Evolutionary conservation across 2,329 filamentous ascomycete species (phyloP).

Genomic region (Trichoderma pleuroti): DNA sequence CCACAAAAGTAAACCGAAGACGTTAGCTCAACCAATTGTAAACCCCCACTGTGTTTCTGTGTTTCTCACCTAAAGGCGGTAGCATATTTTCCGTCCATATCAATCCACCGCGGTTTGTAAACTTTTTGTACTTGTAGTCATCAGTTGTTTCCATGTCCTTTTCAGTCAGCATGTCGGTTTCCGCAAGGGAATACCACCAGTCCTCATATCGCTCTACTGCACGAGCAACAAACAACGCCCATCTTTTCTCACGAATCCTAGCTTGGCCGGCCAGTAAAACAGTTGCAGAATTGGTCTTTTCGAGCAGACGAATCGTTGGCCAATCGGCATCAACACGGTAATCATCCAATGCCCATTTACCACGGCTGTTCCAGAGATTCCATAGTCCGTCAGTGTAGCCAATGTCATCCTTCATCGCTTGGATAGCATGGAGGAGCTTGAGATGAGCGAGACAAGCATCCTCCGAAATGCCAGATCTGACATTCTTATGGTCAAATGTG

Average conservation of each 20-base stretch:
- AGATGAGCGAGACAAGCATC: conserved; percentile 69
- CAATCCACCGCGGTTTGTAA: conserved; percentile 26
- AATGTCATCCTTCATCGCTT: conserved; percentile 63
- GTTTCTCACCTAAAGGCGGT: conserved; percentile 53
- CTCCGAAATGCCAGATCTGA: not conserved
- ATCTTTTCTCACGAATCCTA: conserved; percentile 66
- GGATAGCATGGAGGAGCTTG: conserved; percentile 66
- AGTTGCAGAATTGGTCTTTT: conserved; percentile 30
- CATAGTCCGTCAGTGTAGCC: conserved; percentile 66
- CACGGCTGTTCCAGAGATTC: conserved; percentile 52
- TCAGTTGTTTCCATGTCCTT: conserved; percentile 32
- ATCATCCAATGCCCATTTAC: conserved; percentile 24
- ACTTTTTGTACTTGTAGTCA: conserved; percentile 30
- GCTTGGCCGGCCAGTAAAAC: conserved; percentile 38
- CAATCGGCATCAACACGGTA: conserved; percentile 2
- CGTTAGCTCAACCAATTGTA: not conserved
- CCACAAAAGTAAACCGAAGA: not conserved
- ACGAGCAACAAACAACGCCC: conserved; percentile 65
- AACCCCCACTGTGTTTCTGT: not conserved
- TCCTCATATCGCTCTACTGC: conserved; percentile 64
- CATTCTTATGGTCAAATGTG: not conserved
- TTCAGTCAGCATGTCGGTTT: conserved; percentile 32
- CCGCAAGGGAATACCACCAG: conserved; percentile 55
- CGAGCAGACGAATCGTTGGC: conserved; percentile 12
- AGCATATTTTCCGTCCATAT: conserved; percentile 43